phyloP scores from a whole-genome alignment of 352 stramenopile species.

The Globisporangium carolinianum region DNA sequence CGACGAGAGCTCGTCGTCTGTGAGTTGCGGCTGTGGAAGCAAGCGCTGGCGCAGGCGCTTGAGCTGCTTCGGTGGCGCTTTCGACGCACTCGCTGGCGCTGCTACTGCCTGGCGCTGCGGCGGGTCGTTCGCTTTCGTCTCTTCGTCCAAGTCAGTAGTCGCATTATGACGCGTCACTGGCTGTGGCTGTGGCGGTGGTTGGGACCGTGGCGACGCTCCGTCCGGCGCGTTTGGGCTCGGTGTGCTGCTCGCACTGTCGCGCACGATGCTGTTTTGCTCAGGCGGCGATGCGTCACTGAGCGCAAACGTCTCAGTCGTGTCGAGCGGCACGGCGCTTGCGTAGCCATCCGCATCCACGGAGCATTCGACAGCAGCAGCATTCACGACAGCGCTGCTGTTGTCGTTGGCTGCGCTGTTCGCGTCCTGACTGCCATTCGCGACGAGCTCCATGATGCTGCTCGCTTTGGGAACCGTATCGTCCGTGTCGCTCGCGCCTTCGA shows the following conservation, averaged over 20 bases:
- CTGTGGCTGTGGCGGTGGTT: too few relatives aligned
- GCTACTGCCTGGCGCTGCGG: background rate
- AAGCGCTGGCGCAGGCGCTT: slow-evolving; percentile 2
- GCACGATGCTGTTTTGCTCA: background rate
- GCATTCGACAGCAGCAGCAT: too few relatives aligned
- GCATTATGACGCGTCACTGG: too few relatives aligned
- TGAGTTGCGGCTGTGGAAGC: background rate
- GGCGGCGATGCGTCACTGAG: background rate
- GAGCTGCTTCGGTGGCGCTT: slow-evolving; percentile 1
- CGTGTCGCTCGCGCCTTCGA: background rate
- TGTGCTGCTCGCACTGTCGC: background rate
- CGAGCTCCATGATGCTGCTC: background rate
- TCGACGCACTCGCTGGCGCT: background rate
- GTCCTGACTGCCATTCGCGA: background rate
- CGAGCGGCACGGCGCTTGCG: background rate
- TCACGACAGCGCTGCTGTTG: background rate
- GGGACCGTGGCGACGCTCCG: too few relatives aligned
- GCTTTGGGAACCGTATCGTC: background rate
- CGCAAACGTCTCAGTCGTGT: background rate
- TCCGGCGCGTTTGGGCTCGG: too few relatives aligned
- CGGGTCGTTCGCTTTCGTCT: slow-evolving; percentile 9
- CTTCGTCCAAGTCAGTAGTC: background rate
- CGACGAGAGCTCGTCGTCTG: slow-evolving; percentile 2
- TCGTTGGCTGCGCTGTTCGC: background rate
- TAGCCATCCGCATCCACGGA: too few relatives aligned